Conservation (phyloP, 1,139 yeast species). For the Pichia sp. region DNA sequence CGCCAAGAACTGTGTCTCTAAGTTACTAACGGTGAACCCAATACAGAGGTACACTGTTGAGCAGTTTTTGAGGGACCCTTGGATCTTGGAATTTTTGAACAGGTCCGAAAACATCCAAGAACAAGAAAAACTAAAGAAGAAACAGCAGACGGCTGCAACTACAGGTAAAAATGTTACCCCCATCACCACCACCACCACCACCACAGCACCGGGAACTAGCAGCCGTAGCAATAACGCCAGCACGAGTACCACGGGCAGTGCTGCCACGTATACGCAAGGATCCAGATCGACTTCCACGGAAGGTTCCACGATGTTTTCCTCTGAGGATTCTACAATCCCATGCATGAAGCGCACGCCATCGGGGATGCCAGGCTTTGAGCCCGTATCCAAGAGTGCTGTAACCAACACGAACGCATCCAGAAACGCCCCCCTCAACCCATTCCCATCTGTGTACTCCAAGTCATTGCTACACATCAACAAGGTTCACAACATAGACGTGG, state of each 20-base stretch:
- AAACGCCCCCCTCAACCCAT: not conserved
- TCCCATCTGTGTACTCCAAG: constrained; percentile 9
- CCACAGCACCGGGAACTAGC: no score
- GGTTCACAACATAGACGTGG: constrained; percentile 1
- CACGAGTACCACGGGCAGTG: not conserved
- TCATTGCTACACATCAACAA: constrained; percentile 1
- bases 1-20: constrained; percentile 76
- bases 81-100: constrained; percentile 49
- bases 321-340: not conserved
- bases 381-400: not conserved
- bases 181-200: no score
- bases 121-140: constrained; percentile 2
- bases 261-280: not conserved
- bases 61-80: constrained; percentile 78
- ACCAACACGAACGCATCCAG: not conserved
- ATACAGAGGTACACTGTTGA: constrained; percentile 69
- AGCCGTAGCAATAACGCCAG: not conserved
- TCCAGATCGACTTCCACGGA: not conserved
- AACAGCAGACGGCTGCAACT: not conserved
- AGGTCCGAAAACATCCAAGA: constrained; percentile 23
- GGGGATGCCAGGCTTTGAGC: constrained; percentile 14
- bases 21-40: constrained; percentile 80
- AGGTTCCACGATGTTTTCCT: not conserved
- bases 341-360: constrained; percentile 7
- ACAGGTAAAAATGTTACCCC: not conserved